phyloP scores from a whole-genome alignment of 2,329 filamentous ascomycete species.

The Trichoderma sp. region DNA sequence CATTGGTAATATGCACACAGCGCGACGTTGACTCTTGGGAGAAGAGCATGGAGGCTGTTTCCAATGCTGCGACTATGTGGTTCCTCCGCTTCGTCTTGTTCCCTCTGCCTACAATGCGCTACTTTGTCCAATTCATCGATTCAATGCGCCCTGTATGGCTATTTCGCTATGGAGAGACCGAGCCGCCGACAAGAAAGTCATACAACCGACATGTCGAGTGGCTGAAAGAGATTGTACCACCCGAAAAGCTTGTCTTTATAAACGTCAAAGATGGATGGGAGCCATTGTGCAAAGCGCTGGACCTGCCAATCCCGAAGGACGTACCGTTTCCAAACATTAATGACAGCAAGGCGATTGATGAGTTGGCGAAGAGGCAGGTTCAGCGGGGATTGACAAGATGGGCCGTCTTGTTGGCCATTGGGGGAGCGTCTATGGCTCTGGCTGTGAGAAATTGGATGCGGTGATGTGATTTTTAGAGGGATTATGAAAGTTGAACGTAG shows the following conservation, averaged over 20 bases:
- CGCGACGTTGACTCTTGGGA: slow-evolving; percentile 24
- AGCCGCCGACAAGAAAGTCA: slow-evolving; percentile 6
- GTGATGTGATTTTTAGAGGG: neutral
- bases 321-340: slow-evolving; percentile 13
- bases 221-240: neutral
- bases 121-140: slow-evolving; percentile 19
- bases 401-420: neutral
- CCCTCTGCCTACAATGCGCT: slow-evolving; percentile 21
- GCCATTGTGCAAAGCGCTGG: neutral
- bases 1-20: slow-evolving; percentile 24
- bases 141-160: neutral
- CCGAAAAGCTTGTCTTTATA: neutral
- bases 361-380: neutral
- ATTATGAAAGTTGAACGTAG: too few relatives aligned
- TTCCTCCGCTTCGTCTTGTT: slow-evolving; percentile 24
- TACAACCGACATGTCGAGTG: slow-evolving; percentile 16
- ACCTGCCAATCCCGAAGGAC: slow-evolving; percentile 5
- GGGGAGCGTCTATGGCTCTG: neutral
- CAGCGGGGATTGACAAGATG: neutral
- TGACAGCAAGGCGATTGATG: slow-evolving; percentile 14
- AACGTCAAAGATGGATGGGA: neutral
- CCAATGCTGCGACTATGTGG: slow-evolving; percentile 8
- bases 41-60: slow-evolving; percentile 22
- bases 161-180: slow-evolving; percentile 12
- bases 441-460: neutral